phyloP scores from a whole-genome alignment of 23 red algal species.

The Cyanidioschyzon merolae region DNA sequence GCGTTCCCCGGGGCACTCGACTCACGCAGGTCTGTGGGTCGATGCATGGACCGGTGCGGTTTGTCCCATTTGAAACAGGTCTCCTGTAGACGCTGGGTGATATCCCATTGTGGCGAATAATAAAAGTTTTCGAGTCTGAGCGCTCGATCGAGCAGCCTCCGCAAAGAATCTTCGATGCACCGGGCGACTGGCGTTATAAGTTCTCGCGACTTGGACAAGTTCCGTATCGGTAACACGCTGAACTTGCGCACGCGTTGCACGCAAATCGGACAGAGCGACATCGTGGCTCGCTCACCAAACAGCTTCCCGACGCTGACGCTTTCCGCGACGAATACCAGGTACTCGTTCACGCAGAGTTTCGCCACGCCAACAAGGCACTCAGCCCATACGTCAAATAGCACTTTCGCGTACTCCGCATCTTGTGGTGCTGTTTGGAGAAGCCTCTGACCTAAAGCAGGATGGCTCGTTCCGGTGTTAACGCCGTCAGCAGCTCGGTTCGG shows the following conservation, averaged over 20 bases:
- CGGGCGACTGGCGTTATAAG: background rate
- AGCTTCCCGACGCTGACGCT: background rate
- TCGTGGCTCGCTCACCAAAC: background rate
- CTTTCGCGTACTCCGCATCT: background rate
- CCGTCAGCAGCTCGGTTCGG: no score
- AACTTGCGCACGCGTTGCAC: background rate
- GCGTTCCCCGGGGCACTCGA: background rate
- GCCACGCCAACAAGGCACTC: background rate
- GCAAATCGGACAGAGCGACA: background rate
- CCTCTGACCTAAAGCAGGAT: background rate
- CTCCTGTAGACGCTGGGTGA: background rate
- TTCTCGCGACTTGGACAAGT: background rate
- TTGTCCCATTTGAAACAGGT: constrained; percentile 2
- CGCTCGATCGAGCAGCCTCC: background rate
- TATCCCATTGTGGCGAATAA: background rate
- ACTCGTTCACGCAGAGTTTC: background rate
- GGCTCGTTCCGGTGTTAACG: background rate
- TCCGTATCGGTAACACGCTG: background rate
- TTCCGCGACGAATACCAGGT: background rate
- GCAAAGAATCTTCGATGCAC: background rate
- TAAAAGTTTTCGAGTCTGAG: background rate
- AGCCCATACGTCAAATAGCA: background rate
- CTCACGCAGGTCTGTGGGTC: background rate
- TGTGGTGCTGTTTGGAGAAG: background rate
- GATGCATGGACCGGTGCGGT: background rate